These are phyloP conservation scores for Yarrowia bubula DNA, from an alignment of 805 yeast genomes.

Conservation along the genomic window DNA sequence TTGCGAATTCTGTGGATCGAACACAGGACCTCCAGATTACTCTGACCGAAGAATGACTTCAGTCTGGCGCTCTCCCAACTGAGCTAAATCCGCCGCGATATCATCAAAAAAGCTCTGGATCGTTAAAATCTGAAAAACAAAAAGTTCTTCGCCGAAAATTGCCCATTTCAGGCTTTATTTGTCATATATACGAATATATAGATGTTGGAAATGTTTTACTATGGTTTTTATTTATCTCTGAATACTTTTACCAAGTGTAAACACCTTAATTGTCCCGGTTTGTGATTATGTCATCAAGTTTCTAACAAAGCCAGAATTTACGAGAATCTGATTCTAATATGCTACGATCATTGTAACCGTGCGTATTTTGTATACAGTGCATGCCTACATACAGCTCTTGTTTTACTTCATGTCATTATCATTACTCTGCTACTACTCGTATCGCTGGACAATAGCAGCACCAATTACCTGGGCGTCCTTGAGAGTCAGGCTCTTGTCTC, in stretches of 20 bases:
- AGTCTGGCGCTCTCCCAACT: slow-evolving; percentile 45
- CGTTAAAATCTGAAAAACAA: neutral
- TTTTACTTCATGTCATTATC: neutral
- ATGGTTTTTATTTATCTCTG: no score
- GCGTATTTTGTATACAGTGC: no score
- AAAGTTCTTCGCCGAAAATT: neutral
- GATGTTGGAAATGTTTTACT: no score
- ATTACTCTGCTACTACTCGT: slow-evolving; percentile 48
- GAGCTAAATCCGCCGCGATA: slow-evolving; percentile 36
- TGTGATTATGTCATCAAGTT: no score
- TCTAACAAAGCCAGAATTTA: no score
- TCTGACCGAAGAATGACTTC: slow-evolving; percentile 31
- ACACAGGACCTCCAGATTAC: slow-evolving; percentile 75
- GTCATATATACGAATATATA: no score
- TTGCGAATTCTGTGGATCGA: slow-evolving; percentile 62
- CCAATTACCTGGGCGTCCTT: slow-evolving; percentile 74
- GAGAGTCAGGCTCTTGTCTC: slow-evolving; percentile 55
- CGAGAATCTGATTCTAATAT: no score
- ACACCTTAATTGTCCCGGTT: no score
- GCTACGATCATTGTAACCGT: no score
- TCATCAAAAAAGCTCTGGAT: neutral
- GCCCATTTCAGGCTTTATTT: neutral
- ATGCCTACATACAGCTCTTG: no score
- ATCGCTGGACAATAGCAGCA: slow-evolving; percentile 88
- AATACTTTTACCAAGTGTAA: no score